Evolutionary conservation across 2,329 filamentous ascomycete species (phyloP).

Genomic region (Epichloe hybrida): DNA sequence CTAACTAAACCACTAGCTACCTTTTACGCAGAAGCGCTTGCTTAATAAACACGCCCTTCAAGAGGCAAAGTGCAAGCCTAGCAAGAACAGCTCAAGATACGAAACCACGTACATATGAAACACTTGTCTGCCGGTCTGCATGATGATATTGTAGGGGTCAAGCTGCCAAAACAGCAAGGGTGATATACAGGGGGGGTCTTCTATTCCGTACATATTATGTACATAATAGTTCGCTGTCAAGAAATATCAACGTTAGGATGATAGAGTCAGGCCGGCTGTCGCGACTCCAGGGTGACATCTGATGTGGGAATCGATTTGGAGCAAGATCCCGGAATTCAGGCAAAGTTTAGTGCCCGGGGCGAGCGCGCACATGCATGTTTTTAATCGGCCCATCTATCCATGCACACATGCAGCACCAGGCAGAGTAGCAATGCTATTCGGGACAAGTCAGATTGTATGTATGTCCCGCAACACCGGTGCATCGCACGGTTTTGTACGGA

Average conservation of each 20-base stretch:
- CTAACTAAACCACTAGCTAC: too few species aligned
- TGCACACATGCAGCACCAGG: neutral
- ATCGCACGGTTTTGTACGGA: too few species aligned
- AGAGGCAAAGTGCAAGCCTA: too few species aligned
- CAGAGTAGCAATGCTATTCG: neutral
- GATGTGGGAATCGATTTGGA: constrained; percentile 1
- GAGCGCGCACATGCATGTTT: neutral
- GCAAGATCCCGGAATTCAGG: constrained; percentile 2
- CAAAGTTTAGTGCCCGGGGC: constrained; percentile 1
- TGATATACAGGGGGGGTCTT: neutral
- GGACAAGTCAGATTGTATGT: neutral
- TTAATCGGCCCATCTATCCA: neutral
- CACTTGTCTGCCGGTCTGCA: too few species aligned
- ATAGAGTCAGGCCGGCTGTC: constrained; percentile 2
- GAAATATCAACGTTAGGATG: too few species aligned
- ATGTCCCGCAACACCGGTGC: neutral
- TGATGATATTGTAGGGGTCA: too few species aligned
- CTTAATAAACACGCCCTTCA: too few species aligned
- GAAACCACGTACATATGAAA: too few species aligned
- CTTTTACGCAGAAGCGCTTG: too few species aligned
- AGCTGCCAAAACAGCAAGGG: neutral
- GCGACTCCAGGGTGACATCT: constrained; percentile 3
- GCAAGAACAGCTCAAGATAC: too few species aligned
- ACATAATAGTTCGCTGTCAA: too few species aligned
- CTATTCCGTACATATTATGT: too few species aligned